Evolutionary conservation across 2,329 filamentous ascomycete species (phyloP).

Genomic region (Tricladium varicosporioides): DNA sequence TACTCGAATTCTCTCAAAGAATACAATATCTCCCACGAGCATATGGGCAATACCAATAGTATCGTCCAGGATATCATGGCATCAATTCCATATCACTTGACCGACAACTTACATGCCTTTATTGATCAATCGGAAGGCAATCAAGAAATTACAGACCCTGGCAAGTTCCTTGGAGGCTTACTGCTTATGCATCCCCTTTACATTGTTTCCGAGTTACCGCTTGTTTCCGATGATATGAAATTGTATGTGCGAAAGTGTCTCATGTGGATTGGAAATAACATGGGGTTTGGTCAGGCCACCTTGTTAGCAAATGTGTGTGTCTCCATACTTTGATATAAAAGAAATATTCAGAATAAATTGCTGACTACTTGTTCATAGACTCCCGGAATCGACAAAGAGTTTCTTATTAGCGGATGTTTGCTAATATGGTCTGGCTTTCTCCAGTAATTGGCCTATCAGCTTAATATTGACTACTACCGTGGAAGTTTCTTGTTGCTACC

Average conservation of each 20-base stretch:
- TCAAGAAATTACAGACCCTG: conserved; percentile 10
- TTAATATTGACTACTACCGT: no score
- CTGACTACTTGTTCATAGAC: background rate
- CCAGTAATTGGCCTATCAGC: background rate
- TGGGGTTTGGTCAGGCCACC: conserved; percentile 30
- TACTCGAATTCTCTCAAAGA: conserved; percentile 4
- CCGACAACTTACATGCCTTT: conserved; percentile 22
- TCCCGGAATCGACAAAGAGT: conserved; percentile 14
- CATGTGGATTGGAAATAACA: conserved; percentile 27
- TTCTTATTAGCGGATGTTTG: conserved; percentile 22
- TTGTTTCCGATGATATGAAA: conserved; percentile 15
- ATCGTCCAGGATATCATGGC: conserved; percentile 20
- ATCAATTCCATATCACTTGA: conserved; percentile 26
- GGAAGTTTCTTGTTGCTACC: no score
- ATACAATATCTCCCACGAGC: background rate
- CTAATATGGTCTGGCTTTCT: conserved; percentile 24
- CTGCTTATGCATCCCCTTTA: conserved; percentile 30
- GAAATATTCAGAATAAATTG: background rate
- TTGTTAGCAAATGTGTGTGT: conserved; percentile 26
- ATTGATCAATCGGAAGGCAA: conserved; percentile 6
- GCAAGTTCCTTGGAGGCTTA: conserved; percentile 25
- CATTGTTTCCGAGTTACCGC: conserved; percentile 17
- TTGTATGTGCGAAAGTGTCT: conserved; percentile 22
- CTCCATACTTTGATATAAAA: background rate
- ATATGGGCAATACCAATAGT: background rate